phyloP scores from a whole-genome alignment of 2,329 filamentous ascomycete genomes.

The Ophiostoma piceae region DNA sequence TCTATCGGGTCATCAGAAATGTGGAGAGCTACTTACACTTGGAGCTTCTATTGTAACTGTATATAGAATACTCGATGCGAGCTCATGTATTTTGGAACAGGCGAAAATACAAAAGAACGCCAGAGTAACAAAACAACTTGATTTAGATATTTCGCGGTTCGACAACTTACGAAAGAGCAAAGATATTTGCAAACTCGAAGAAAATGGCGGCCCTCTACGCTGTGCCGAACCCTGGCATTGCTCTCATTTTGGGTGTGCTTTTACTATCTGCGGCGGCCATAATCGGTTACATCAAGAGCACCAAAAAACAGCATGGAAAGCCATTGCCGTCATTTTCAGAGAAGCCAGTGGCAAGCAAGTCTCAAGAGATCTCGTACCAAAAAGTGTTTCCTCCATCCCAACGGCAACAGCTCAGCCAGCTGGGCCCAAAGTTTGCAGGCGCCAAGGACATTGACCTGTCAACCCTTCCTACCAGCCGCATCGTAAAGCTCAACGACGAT shows the following conservation, averaged over 20 bases:
- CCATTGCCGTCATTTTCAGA: not conserved
- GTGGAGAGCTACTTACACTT: constrained; percentile 5
- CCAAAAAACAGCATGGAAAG: not conserved
- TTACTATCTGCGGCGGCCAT: not conserved
- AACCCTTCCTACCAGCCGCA: not conserved
- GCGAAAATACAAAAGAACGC: not conserved
- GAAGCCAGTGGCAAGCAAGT: not conserved
- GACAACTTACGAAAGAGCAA: not conserved
- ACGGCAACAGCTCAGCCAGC: not conserved
- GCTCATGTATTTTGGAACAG: not conserved
- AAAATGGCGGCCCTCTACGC: constrained; percentile 7
- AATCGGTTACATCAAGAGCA: not conserved
- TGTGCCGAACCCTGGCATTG: not conserved
- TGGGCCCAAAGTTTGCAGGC: constrained; percentile 7
- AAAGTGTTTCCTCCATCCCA: constrained; percentile 11
- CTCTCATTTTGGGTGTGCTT: not conserved
- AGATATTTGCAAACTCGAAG: not conserved
- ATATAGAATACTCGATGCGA: constrained; percentile 3
- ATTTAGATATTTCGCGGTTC: not conserved
- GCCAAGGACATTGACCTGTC: constrained; percentile 8
- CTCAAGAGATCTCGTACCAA: not conserved
- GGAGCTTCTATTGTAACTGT: constrained; percentile 13
- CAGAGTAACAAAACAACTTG: not conserved
- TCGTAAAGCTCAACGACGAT: constrained; percentile 6
- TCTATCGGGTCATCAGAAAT: constrained; percentile 1